Percentiles rank a stretch among this genome's conserved stretches.
Evolutionary conservation across 2,329 filamentous ascomycete species (phyloP).

Genomic region (Harringtonia lauricola): DNA sequence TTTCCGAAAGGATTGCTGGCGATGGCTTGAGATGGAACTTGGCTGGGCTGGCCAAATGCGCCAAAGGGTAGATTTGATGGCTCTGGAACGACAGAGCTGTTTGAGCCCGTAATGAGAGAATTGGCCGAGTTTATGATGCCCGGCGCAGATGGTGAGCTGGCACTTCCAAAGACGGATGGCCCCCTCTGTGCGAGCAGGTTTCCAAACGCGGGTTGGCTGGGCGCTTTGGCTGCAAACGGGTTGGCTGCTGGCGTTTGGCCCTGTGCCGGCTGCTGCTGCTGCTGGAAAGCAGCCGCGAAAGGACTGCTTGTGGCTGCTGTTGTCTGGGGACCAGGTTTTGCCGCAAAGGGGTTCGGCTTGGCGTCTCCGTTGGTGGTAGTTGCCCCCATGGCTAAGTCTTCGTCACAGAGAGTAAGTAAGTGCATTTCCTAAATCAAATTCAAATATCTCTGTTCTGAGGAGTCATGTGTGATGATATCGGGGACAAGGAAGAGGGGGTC

Average conservation of each 20-base stretch:
- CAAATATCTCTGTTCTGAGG: too few relatives aligned
- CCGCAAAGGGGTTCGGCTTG: background rate
- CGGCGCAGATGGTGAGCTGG: background rate
- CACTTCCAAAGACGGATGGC: background rate
- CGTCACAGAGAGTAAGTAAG: too few relatives aligned
- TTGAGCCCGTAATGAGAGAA: background rate
- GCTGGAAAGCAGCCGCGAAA: slow-evolving; percentile 1
- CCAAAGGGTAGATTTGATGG: background rate
- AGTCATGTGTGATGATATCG: too few relatives aligned
- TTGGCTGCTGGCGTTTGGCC: background rate
- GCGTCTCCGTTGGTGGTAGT: background rate
- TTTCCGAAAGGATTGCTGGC: background rate
- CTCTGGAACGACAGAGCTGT: background rate
- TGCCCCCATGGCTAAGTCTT: background rate
- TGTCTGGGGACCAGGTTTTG: background rate
- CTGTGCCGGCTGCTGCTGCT: background rate
- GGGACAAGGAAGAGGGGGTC: too few relatives aligned
- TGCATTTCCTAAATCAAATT: too few relatives aligned
- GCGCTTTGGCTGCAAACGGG: background rate
- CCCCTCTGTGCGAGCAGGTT: too few relatives aligned
- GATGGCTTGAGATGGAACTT: background rate
- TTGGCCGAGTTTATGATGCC: too few relatives aligned
- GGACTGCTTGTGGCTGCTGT: slow-evolving; percentile 1
- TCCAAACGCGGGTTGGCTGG: background rate
- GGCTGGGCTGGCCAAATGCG: too few relatives aligned